These are phyloP conservation scores for Zalaria sp. DNA, from an alignment of 2,329 filamentous ascomycete genomes.

Conservation along the genomic window DNA sequence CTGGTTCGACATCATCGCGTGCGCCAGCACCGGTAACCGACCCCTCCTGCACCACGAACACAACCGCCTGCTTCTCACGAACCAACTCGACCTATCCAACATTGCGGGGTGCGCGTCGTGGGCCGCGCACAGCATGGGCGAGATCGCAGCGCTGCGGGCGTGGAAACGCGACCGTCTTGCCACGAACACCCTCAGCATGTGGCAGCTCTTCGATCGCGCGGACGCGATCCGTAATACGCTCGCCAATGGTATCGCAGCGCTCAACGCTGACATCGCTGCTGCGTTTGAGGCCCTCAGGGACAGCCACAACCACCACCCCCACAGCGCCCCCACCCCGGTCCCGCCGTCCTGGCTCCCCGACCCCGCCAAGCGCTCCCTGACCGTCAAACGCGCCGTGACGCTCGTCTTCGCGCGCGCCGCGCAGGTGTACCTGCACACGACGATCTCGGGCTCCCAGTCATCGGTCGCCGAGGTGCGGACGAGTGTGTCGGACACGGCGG, in stretches of 20 bases:
- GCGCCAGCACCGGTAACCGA: constrained; percentile 1
- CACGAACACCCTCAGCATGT: background rate
- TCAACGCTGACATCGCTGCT: constrained; percentile 1
- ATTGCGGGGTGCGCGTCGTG: constrained; percentile 3
- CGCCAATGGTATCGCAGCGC: background rate
- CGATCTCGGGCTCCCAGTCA: constrained; percentile 1
- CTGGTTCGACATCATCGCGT: constrained; percentile 4
- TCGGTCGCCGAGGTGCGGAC: background rate
- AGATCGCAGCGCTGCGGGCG: constrained; percentile 1
- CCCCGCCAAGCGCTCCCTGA: background rate
- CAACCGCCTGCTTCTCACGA: background rate
- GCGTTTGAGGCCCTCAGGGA: background rate
- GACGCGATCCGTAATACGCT: background rate
- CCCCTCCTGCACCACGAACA: background rate
- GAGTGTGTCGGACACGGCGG: constrained; percentile 2
- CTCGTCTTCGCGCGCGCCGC: constrained; percentile 4
- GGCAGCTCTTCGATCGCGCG: constrained; percentile 1
- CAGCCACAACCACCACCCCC: background rate
- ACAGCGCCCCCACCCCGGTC: too few species aligned
- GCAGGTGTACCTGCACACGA: constrained; percentile 3
- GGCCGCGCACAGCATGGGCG: constrained; percentile 1
- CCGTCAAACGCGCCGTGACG: constrained; percentile 3
- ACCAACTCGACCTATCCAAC: constrained; percentile 1
- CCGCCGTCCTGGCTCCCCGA: background rate
- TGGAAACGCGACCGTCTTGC: background rate